Evolutionary conservation across 23 red algal genomes (phyloP).

Genomic region (Gracilaria caudata): DNA sequence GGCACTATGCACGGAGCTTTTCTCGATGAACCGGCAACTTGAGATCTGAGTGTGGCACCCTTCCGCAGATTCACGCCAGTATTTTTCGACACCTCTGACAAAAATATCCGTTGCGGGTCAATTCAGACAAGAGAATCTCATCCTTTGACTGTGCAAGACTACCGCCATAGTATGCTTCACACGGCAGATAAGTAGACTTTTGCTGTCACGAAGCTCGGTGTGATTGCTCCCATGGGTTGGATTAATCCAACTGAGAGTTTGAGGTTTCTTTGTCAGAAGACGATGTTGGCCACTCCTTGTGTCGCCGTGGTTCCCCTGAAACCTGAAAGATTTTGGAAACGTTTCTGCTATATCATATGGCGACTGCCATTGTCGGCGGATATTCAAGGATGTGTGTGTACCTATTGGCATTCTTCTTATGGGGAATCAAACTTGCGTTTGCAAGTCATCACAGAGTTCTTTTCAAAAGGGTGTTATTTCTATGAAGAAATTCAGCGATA

Average conservation of each 20-base stretch:
- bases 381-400: neutral
- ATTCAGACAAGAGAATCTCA: neutral
- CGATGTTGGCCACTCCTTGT: neutral
- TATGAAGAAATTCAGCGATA: neutral
- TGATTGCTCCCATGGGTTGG: neutral
- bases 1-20: neutral
- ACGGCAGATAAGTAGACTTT: neutral
- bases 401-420: slow-evolving; percentile 10
- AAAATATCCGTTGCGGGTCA: neutral
- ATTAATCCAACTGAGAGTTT: neutral
- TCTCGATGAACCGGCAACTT: neutral
- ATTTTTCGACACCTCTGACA: neutral
- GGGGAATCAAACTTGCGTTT: neutral
- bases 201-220: neutral
- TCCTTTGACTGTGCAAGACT: neutral
- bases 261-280: neutral
- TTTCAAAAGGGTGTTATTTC: neutral
- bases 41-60: neutral
- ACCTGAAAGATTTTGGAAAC: neutral
- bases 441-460: neutral
- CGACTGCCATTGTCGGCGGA: slow-evolving; percentile 10
- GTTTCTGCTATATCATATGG: neutral
- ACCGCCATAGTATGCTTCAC: neutral
- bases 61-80: neutral
- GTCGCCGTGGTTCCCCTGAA: neutral